Percentiles rank a stretch among this genome's conserved stretches.
Conservation (phyloP, 345 rosid species). For the Chamaenerion angustifolium region DNA sequence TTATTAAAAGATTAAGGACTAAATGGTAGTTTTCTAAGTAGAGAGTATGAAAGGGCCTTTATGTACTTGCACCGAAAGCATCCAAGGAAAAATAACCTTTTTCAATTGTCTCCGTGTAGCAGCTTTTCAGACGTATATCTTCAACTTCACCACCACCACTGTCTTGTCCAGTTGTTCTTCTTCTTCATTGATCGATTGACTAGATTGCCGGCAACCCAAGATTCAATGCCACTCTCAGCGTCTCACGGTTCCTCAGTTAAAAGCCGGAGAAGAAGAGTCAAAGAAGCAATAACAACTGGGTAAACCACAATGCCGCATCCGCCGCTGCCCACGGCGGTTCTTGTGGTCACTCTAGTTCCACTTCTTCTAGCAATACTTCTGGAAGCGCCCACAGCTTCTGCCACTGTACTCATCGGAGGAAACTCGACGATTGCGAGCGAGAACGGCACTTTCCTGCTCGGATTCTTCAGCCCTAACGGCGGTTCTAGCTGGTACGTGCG, state of each 20-base stretch:
- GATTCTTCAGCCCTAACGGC: conserved; percentile 32
- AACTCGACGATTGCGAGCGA: conserved; percentile 25
- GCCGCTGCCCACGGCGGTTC: neutral
- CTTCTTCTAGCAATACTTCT: conserved; percentile 1
- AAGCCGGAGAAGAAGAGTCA: neutral
- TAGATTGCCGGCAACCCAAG: too few relatives aligned
- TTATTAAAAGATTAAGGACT: too few relatives aligned
- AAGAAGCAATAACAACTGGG: neutral
- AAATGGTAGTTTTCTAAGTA: too few relatives aligned
- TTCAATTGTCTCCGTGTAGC: conserved; percentile 3
- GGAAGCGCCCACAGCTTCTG: neutral
- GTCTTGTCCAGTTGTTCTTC: conserved; percentile 1
- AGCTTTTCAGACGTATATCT: conserved; percentile 3
- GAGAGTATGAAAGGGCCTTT: conserved; percentile 2
- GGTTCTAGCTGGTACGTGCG: conserved; percentile 5
- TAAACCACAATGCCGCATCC: too few relatives aligned
- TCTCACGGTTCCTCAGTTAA: neutral
- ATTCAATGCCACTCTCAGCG: neutral
- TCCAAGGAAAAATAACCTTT: conserved; percentile 2
- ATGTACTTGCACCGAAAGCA: conserved; percentile 5
- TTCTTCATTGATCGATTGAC: neutral
- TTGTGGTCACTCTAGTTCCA: conserved; percentile 3
- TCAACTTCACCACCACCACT: conserved; percentile 2
- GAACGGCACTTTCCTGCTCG: conserved; percentile 33
- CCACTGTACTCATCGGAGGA: neutral